phyloP scores from a whole-genome alignment of 257 asterid genomes.

The Galeopsis tetrahit region DNA sequence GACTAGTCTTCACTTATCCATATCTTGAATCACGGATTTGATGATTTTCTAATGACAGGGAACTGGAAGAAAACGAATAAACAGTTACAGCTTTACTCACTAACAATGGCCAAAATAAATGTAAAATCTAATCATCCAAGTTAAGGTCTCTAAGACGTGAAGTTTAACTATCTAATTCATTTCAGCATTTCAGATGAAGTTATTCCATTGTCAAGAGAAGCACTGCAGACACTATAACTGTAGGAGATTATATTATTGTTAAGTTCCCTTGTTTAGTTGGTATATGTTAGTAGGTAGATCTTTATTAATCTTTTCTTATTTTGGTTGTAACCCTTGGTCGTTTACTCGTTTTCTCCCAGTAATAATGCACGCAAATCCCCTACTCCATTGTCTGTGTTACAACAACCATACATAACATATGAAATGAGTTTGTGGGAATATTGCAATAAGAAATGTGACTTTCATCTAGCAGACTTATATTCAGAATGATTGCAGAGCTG shows the following conservation, averaged over 20 bases:
- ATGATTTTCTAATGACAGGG: too few relatives aligned
- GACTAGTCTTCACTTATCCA: too few relatives aligned
- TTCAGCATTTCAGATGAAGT: constrained; percentile 1
- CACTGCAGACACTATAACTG: background rate
- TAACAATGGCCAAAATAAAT: background rate
- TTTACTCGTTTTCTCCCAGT: background rate
- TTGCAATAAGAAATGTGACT: background rate
- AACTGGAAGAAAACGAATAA: background rate
- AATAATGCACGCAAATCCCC: background rate
- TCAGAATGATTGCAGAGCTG: constrained; percentile 32
- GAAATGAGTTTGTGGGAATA: background rate
- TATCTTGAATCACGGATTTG: too few relatives aligned
- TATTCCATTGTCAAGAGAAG: constrained; percentile 10
- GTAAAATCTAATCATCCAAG: background rate
- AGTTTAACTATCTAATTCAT: background rate
- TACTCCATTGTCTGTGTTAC: background rate
- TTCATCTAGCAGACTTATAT: constrained; percentile 5
- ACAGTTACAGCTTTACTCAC: background rate
- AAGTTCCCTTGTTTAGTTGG: too few relatives aligned
- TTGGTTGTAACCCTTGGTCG: background rate
- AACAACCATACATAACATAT: background rate
- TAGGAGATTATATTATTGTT: too few relatives aligned
- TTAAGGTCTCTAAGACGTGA: background rate
- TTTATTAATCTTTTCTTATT: background rate
- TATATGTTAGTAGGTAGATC: background rate